These are phyloP conservation scores for Nepenthes alata DNA, from an alignment of 179 eudicot genomes.

Conservation along the genomic window DNA sequence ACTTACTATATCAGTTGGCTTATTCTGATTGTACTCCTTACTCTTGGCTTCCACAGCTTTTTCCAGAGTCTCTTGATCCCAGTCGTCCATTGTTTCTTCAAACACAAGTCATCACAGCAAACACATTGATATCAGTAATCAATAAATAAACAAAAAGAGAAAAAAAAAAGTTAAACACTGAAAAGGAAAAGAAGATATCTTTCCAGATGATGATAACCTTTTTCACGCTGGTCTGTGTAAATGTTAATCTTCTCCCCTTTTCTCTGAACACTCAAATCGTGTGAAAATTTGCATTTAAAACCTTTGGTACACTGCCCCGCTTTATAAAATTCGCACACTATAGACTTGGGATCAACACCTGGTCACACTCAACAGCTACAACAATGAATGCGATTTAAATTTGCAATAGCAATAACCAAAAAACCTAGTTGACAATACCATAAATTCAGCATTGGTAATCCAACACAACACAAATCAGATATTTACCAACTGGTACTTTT, in stretches of 20 bases:
- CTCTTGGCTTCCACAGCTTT: slow-evolving; percentile 80
- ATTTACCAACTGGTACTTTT: slow-evolving; percentile 81
- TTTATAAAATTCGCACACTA: slow-evolving; percentile 83
- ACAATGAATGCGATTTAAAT: slow-evolving; percentile 10
- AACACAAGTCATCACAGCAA: slow-evolving; percentile 3
- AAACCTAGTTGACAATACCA: neutral
- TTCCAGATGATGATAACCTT: slow-evolving; percentile 26
- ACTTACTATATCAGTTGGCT: slow-evolving; percentile 87
- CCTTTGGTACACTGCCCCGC: slow-evolving; percentile 96
- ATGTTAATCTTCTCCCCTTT: slow-evolving; percentile 98
- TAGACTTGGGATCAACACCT: slow-evolving; percentile 99
- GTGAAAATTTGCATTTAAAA: slow-evolving; percentile 94
- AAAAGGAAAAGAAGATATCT: neutral
- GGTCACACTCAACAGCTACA: slow-evolving; percentile 20
- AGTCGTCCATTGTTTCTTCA: slow-evolving; percentile 84
- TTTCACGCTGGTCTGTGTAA: slow-evolving; percentile 77
- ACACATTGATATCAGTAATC: slow-evolving; percentile 4
- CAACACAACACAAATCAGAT: neutral
- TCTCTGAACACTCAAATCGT: slow-evolving; percentile 86
- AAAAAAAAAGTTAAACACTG: neutral
- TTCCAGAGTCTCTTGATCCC: slow-evolving; percentile 88
- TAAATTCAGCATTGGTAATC: neutral
- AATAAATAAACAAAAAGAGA: neutral
- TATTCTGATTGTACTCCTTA: slow-evolving; percentile 85
- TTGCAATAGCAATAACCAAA: neutral